Percentiles rank a stretch among this genome's conserved stretches.
These are phyloP conservation scores for Parachaetomium inaequale DNA, from an alignment of 495 filamentous ascomycete species.

Conservation along the genomic window DNA sequence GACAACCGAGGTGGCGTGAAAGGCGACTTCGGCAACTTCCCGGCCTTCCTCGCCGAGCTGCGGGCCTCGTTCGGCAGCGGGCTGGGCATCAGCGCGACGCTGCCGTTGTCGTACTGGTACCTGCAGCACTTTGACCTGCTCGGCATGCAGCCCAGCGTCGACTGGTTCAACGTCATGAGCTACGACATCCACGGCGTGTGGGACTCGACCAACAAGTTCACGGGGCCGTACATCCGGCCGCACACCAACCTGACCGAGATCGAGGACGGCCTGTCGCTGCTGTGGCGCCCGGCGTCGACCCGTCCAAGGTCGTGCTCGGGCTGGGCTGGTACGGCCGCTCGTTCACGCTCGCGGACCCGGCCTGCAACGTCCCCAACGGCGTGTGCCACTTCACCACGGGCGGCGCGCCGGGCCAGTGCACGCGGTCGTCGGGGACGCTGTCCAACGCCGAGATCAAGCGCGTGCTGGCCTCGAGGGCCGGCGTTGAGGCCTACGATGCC, in stretches of 20 bases:
- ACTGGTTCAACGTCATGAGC: conserved; percentile 57
- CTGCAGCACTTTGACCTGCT: conserved; percentile 44
- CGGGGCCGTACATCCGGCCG: conserved; percentile 33
- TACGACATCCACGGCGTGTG: conserved; percentile 47
- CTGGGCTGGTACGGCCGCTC: conserved; percentile 52
- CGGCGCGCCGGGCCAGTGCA: conserved; percentile 34
- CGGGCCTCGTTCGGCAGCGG: neutral
- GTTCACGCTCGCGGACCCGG: conserved; percentile 27
- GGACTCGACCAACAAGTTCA: conserved; percentile 24
- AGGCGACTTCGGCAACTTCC: conserved; percentile 44
- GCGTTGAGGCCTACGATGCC: too few species aligned
- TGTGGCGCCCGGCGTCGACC: conserved; percentile 48
- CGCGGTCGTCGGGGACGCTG: conserved; percentile 28
- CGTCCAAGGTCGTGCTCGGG: conserved; percentile 45
- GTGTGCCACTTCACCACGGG: conserved; percentile 31
- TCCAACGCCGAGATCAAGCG: conserved; percentile 42
- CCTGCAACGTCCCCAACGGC: conserved; percentile 22
- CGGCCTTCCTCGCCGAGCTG: conserved; percentile 37
- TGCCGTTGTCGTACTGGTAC: conserved; percentile 52
- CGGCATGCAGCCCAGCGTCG: conserved; percentile 31
- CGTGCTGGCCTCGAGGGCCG: too few species aligned
- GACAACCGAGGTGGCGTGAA: conserved; percentile 42
- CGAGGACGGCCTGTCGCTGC: conserved; percentile 39
- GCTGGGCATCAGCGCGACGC: conserved; percentile 37
- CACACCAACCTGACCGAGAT: conserved; percentile 61